Evolutionary conservation across 2,329 filamentous ascomycete genomes (phyloP).

Genomic region (Fusarium continuum): DNA sequence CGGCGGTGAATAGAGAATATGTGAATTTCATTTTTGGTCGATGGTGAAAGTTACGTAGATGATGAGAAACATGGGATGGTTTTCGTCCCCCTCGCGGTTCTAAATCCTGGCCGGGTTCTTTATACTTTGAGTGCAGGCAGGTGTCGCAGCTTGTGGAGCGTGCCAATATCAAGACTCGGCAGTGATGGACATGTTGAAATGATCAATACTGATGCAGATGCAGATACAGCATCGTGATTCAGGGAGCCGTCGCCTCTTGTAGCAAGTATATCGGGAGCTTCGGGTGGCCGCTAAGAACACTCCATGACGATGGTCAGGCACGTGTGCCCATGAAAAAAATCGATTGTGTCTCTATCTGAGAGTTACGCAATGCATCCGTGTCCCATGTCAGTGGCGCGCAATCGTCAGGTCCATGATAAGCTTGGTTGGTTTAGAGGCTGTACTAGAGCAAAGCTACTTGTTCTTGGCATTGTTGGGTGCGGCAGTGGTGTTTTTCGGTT

Average conservation of each 20-base stretch:
- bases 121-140: not conserved
- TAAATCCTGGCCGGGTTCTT: not conserved
- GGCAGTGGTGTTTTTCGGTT: not conserved
- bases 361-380: slow-evolving; percentile 12
- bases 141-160: not conserved
- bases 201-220: not conserved
- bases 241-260: slow-evolving; percentile 6
- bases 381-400: slow-evolving; percentile 14
- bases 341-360: not conserved
- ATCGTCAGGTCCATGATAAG: slow-evolving; percentile 13
- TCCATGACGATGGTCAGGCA: slow-evolving; percentile 7
- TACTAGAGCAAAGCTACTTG: not conserved
- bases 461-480: slow-evolving; percentile 14
- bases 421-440: not conserved
- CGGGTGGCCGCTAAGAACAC: not conserved
- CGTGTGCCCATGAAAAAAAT: not conserved
- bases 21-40: slow-evolving; percentile 32
- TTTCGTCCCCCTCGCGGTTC: not conserved
- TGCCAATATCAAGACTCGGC: not conserved
- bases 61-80: not conserved
- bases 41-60: not conserved
- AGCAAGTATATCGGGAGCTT: not conserved
- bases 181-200: not conserved
- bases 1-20: slow-evolving; percentile 13
- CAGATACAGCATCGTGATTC: not conserved